These are phyloP conservation scores for Macrolepiota fuliginosa DNA, from an alignment of 768 basidiomycete species.

Conservation along the genomic window DNA sequence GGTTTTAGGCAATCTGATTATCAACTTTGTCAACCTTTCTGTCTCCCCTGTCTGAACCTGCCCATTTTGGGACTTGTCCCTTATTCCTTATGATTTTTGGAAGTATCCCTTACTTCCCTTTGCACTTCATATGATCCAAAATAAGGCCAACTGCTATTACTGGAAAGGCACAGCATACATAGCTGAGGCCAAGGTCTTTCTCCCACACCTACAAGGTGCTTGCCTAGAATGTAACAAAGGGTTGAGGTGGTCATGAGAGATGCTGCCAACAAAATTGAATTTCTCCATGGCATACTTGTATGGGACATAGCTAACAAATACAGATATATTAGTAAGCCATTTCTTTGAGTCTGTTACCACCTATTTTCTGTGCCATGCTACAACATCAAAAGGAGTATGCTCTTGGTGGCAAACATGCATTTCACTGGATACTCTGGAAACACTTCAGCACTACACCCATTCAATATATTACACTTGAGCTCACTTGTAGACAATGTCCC, in stretches of 20 bases:
- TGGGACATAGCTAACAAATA: constrained; percentile 51
- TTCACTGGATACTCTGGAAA: constrained; percentile 48
- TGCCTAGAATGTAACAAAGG: no score
- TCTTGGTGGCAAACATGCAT: constrained; percentile 53
- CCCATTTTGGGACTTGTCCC: no score
- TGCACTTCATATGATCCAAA: no score
- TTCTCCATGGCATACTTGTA: constrained; percentile 68
- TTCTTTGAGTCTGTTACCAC: constrained; percentile 16
- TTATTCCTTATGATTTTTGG: no score
- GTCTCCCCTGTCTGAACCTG: no score
- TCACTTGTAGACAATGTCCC: constrained; percentile 56
- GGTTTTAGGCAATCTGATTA: no score
- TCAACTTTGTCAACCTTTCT: no score
- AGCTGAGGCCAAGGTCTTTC: no score
- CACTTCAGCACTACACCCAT: neutral
- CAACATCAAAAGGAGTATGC: constrained; percentile 71
- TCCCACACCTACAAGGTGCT: no score
- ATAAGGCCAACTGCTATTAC: no score
- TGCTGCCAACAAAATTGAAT: constrained; percentile 62
- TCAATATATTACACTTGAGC: neutral
- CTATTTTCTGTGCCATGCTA: constrained; percentile 69
- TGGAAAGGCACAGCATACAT: no score
- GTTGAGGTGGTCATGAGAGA: constrained; percentile 68
- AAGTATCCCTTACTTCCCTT: no score
- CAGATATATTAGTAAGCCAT: neutral